A percentile compares a stretch with the other conserved stretches of the same genome.
These are phyloP conservation scores for Trypanosoma lewisi DNA, from an alignment of 208 protist genomes.

Conservation along the genomic window DNA sequence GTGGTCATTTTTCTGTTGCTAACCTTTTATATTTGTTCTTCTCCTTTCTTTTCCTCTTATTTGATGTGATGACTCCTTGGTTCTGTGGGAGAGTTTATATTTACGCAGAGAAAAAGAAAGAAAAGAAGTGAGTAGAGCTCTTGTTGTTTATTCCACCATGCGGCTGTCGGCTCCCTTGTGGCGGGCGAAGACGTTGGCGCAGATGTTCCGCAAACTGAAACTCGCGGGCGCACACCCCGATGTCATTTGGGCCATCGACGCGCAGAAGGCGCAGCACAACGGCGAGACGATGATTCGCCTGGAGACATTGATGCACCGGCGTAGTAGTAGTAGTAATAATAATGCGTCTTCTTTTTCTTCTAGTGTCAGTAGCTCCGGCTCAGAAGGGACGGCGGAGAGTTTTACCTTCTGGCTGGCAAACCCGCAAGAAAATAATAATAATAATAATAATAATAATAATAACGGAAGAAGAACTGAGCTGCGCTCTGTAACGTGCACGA, in stretches of 20 bases:
- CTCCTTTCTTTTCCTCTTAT: no score
- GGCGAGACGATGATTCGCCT: slow-evolving; percentile 83
- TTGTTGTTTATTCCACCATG: slow-evolving; percentile 16
- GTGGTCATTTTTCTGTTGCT: slow-evolving; percentile 13
- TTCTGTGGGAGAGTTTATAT: no score
- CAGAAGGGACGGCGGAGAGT: slow-evolving; percentile 27
- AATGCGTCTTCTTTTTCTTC: no score
- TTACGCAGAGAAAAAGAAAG: not conserved
- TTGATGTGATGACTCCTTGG: not conserved
- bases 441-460: not conserved
- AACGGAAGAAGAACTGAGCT: slow-evolving; percentile 16
- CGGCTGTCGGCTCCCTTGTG: slow-evolving; percentile 20
- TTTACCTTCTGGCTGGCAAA: slow-evolving; percentile 73
- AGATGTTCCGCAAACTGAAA: slow-evolving; percentile 88
- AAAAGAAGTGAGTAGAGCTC: not conserved
- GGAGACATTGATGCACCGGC: slow-evolving; percentile 75
- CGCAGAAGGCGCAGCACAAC: slow-evolving; percentile 86
- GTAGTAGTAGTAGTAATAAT: no score
- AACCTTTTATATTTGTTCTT: slow-evolving; percentile 12
- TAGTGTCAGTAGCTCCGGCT: not conserved
- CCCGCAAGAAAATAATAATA: not conserved
- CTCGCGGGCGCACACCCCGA: slow-evolving; percentile 82
- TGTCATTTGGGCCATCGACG: slow-evolving; percentile 80
- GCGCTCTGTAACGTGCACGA: slow-evolving; percentile 45
- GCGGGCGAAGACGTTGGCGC: slow-evolving; percentile 49